Evolutionary conservation across 2,329 filamentous ascomycete genomes (phyloP), one percentile per base, ranked within the genome.

Genomic region (Aspergillus ruber): DNA sequence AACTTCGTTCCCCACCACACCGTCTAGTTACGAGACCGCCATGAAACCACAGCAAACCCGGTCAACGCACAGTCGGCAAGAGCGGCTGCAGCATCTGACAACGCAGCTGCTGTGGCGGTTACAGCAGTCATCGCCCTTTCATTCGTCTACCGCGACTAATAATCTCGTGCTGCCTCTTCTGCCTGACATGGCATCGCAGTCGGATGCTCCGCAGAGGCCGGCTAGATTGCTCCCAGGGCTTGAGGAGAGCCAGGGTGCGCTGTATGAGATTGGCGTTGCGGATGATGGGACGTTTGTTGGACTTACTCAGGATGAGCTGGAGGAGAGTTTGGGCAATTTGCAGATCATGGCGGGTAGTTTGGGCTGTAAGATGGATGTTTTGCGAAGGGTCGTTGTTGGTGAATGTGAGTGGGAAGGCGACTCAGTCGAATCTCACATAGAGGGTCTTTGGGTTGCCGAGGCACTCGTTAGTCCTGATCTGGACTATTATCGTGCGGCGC

Each of bases 261-360:
- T 97, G 43, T 98, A 98, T 59, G 91, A 98, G 67, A 95, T 98
- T 65, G 93, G 93, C 0, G 90, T 98, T 8, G 86, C 90, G 23
- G 93, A 98, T 65, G 90, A 97, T 70, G 93, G 93, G 6, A 89
- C 86, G 0, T 83, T 98, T 49, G 82, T 95, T 38, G 93, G 93
- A 0, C 74, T 98, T 42, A 87, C 88, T 2, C 83, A 87, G 54
- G 90, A 96, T 62, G 93, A 98, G 68, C 81, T 98, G 77, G 82
- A 91, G 51, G 91, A 97, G 68, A 96, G 90, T 64, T 76, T 97
- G 51, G 80, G 79, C 38, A 96, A 90, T 48, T 71, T 98, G 33
- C 82, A 84, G 51, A 83, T 87, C 44, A 98, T 98, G 91, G 91
- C 93, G 33, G 86, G 88, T 9, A 95, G 89, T 63, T 72, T 98